Evolutionary conservation across 331 rosid genomes (phyloP), one percentile per base, ranked within the genome.

Genomic region (Pyrus hybrid): DNA sequence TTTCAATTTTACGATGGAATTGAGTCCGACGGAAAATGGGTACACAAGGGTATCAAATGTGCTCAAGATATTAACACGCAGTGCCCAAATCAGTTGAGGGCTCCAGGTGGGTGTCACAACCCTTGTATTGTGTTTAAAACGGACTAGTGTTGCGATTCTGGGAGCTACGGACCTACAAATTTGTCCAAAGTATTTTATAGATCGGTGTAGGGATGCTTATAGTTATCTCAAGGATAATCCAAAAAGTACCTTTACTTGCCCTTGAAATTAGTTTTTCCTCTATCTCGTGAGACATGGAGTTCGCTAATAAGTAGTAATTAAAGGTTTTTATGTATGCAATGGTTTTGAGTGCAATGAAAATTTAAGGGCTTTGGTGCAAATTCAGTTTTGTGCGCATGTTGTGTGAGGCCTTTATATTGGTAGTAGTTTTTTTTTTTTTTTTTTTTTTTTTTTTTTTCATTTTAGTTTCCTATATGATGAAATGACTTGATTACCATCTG

Each of bases 1-100:
- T 13, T 47, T 77, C 76, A 77, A 77, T 25, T 57, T 77, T 13
- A 58, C 66, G 9, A 70, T 77, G 58, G 72, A 70, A 4, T 77
- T 77, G 18, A 63, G 81, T 7, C 64, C 71, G 58, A 49, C 43
- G 2, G 32, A 71, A 0, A 9, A 12, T 16, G 57, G 41, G 57
- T 61, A 67, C 45, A 3, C 7, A 20, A 22, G 2, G 61, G 26
- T 6, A 37, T 37, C 57, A 22, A 17, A 41, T 77, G 76, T 29
- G 76, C 21, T 3, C 37, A 33, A 33, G 53, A 70, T 9, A 69
- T 77, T 41, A 61, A 17, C 21, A 54, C 16, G 21, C 3, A 33
- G 37, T 33, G 9, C 37, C 37, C 37, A 33, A 33, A 33, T 33
- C 2, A 33, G 37, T 33, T 78, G n/a, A 37, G 17, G 29, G 71